Percentiles rank a stretch among this genome's conserved stretches.
Conservation (phyloP, 352 stramenopile genomes). For the Phytophthora quininea region DNA sequence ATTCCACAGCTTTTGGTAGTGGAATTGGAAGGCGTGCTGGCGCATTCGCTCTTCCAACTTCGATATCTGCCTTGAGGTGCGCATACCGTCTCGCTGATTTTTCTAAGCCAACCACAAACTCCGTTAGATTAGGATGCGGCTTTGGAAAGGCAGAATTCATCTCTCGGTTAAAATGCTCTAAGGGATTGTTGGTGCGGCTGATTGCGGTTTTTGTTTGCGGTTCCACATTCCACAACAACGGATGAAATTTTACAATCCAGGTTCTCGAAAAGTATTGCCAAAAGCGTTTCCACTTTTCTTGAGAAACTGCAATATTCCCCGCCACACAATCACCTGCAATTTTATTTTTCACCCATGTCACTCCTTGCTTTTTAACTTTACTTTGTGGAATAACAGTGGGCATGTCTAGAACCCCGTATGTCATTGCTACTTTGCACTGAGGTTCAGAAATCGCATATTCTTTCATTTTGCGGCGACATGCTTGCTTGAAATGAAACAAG, state of each 20-base stretch:
- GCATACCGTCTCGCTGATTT: slow-evolving; percentile 3
- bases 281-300: neutral
- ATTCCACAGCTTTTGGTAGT: too few relatives aligned
- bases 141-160: neutral
- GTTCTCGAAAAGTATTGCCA: neutral
- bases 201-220: neutral
- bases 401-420: neutral
- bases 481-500: slow-evolving; percentile 14
- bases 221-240: neutral
- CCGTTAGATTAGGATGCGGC: slow-evolving; percentile 1
- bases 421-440: neutral
- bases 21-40: neutral
- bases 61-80: neutral
- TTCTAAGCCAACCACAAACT: slow-evolving; percentile 28
- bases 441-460: neutral
- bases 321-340: neutral
- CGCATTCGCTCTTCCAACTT: neutral
- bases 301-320: neutral
- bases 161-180: neutral
- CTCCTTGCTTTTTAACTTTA: neutral
- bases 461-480: neutral
- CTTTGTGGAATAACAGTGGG: neutral
- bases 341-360: neutral
- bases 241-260: neutral
- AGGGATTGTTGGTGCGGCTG: neutral